Conservation (phyloP, 495 filamentous ascomycete genomes). For the Trichocladium uniseriatum region DNA sequence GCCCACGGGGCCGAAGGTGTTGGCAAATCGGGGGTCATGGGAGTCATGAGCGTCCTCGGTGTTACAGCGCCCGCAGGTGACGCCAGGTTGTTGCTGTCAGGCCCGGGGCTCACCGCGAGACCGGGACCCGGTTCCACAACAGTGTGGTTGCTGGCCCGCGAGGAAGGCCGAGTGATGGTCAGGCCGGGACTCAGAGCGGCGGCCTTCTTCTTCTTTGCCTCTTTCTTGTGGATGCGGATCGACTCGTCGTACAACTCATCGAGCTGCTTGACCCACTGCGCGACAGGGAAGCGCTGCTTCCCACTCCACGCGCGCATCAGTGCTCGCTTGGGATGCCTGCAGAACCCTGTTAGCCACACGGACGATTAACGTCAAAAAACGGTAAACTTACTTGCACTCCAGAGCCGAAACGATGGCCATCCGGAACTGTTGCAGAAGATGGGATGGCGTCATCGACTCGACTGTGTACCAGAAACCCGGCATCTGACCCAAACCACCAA, state of each 20-base stretch:
- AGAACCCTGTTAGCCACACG: too few species aligned
- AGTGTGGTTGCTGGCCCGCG: constrained; percentile 15
- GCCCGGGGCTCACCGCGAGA: constrained; percentile 11
- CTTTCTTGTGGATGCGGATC: constrained; percentile 31
- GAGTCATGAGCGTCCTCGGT: constrained; percentile 9
- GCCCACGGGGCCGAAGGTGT: constrained; percentile 17
- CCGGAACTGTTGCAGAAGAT: constrained; percentile 65
- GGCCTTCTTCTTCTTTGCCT: constrained; percentile 27
- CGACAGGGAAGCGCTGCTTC: constrained; percentile 67
- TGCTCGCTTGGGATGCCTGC: constrained; percentile 33
- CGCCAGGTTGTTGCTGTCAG: constrained; percentile 12
- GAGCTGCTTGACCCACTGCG: constrained; percentile 55
- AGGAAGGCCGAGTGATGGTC: constrained; percentile 15
- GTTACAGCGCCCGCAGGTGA: constrained; percentile 8
- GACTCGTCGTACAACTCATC: constrained; percentile 51
- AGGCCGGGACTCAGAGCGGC: constrained; percentile 17
- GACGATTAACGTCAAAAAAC: too few species aligned
- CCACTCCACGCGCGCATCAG: constrained; percentile 70
- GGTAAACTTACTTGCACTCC: constrained; percentile 38
- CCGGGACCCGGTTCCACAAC: constrained; percentile 7
- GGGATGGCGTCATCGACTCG: constrained; percentile 60
- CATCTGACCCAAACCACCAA: constrained; percentile 67
- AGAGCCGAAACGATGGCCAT: constrained; percentile 58
- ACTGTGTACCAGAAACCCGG: constrained; percentile 68
- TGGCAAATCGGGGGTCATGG: constrained; percentile 16